Conservation (phyloP, 352 stramenopile genomes). For the Globisporangium takayamanum region DNA sequence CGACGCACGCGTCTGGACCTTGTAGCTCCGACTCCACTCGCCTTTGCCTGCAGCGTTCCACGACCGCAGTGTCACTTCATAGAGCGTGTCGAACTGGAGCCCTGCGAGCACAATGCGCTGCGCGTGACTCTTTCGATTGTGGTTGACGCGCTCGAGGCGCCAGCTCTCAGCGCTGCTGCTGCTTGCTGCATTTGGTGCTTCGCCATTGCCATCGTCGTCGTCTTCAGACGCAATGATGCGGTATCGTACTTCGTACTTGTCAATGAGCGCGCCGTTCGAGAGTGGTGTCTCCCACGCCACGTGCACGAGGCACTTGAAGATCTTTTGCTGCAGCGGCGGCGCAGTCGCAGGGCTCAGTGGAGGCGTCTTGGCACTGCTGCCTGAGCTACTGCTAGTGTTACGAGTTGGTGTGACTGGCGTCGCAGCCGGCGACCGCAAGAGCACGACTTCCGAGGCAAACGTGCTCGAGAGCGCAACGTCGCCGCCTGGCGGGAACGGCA, state of each 20-base stretch:
- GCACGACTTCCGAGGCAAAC: constrained; percentile 34
- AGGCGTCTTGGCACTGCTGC: not conserved
- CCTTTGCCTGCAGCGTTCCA: constrained; percentile 53
- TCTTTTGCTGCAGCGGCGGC: constrained; percentile 31
- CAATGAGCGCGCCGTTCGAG: constrained; percentile 61
- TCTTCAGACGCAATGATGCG: constrained; percentile 28
- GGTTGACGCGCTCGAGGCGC: constrained; percentile 27
- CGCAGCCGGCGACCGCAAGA: constrained; percentile 18
- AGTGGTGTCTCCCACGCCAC: constrained; percentile 50
- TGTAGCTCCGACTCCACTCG: constrained; percentile 42
- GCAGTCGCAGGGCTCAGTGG: not conserved
- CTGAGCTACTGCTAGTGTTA: not conserved
- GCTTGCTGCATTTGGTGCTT: not conserved
- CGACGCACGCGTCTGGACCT: constrained; percentile 26
- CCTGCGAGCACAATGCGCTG: constrained; percentile 35
- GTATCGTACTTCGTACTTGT: constrained; percentile 69
- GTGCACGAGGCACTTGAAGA: constrained; percentile 50
- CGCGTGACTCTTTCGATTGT: constrained; percentile 36
- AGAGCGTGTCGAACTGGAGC: constrained; percentile 52
- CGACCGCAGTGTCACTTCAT: constrained; percentile 58
- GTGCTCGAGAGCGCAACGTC: constrained; percentile 30
- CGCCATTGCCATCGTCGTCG: constrained; percentile 10
- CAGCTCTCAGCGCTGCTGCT: constrained; percentile 16
- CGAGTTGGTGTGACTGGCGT: constrained; percentile 5
- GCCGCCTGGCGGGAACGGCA: constrained; percentile 23